A percentile compares a stretch with the other conserved stretches of the same genome.
Evolutionary conservation across 345 rosid species (phyloP).

Genomic region (Salix brachista): DNA sequence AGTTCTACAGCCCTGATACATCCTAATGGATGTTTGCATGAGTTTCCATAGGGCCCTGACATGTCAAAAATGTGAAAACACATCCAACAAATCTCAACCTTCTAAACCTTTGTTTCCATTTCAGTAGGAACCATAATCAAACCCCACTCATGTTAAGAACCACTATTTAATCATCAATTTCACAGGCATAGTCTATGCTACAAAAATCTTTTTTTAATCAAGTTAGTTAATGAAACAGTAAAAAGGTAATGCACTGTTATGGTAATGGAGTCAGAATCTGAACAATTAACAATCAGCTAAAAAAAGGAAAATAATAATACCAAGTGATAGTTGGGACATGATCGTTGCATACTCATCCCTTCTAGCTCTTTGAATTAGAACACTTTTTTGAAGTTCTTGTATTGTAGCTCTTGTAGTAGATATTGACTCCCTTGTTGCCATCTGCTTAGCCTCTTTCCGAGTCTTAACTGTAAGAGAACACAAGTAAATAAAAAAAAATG

Average conservation of each 20-base stretch:
- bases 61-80: background rate
- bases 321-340: conserved; percentile 52
- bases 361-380: conserved; percentile 56
- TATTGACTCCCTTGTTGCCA: conserved; percentile 60
- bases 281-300: conserved; percentile 8
- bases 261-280: background rate
- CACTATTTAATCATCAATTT: background rate
- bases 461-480: conserved; percentile 58
- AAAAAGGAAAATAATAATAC: conserved; percentile 30
- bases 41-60: background rate
- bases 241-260: background rate
- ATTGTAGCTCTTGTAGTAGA: conserved; percentile 53
- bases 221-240: background rate
- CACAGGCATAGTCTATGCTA: background rate
- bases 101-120: background rate
- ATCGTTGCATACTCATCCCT: conserved; percentile 55
- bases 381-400: conserved; percentile 49
- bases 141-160: background rate
- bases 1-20: background rate
- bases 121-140: background rate
- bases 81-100: conserved; percentile 4
- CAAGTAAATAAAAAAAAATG: background rate
- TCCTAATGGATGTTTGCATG: background rate
- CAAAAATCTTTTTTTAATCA: background rate
- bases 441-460: conserved; percentile 65